phyloP scores from a whole-genome alignment of 2,329 filamentous ascomycete species.

The Epichloe coenophiala region DNA sequence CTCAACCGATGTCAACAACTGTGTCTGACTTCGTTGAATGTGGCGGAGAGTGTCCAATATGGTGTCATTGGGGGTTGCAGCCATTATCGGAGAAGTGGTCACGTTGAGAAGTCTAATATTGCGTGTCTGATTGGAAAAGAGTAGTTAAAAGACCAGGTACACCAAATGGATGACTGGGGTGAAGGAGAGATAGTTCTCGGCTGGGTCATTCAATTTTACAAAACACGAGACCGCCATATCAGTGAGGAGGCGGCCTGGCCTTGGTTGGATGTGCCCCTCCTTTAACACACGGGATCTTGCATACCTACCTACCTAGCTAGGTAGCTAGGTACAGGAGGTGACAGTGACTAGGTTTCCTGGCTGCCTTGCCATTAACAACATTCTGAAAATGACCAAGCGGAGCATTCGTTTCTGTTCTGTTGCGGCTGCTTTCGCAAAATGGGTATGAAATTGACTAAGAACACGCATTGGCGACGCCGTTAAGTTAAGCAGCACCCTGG shows the following conservation, averaged over 20 bases:
- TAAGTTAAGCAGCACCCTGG: too few relatives aligned
- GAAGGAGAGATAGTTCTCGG: not conserved
- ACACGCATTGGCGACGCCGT: not conserved
- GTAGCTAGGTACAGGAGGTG: not conserved
- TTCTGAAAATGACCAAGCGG: not conserved
- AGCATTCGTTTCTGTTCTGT: not conserved
- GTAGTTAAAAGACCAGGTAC: not conserved
- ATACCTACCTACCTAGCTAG: not conserved
- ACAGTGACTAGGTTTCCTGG: not conserved
- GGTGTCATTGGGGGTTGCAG: slow-evolving; percentile 2
- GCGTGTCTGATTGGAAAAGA: not conserved
- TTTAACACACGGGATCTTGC: not conserved
- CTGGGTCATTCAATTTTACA: not conserved
- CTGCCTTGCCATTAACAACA: not conserved
- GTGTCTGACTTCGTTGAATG: slow-evolving; percentile 28
- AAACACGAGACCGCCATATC: not conserved
- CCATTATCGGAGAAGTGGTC: not conserved
- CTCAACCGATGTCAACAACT: slow-evolving; percentile 27
- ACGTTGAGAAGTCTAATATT: too few relatives aligned
- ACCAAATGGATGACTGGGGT: too few relatives aligned
- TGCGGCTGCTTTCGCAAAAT: too few relatives aligned
- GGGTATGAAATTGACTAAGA: not conserved
- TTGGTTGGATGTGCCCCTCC: not conserved
- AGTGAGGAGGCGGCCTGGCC: not conserved
- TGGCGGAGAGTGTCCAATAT: too few relatives aligned